Conservation (phyloP, 345 rosid species). For the Lepidium didymum region DNA sequence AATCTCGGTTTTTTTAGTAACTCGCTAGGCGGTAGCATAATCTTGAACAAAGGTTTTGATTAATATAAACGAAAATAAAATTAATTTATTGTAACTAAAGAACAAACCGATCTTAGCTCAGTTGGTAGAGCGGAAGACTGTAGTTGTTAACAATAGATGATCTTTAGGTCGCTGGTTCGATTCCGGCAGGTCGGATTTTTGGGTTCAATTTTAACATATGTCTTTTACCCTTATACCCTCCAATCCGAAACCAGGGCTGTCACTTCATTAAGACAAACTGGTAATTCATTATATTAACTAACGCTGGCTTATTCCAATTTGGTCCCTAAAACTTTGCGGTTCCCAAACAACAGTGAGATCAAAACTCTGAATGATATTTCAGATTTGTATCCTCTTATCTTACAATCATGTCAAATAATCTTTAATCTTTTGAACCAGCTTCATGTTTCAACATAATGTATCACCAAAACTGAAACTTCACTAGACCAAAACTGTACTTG, state of each 20-base stretch:
- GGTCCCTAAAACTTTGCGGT: neutral
- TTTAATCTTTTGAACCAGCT: neutral
- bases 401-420: neutral
- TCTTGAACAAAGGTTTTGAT: too few species aligned
- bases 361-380: neutral
- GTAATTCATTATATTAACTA: neutral
- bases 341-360: neutral
- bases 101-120: slow-evolving; percentile 73
- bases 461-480: neutral
- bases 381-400: neutral
- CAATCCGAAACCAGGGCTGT: neutral
- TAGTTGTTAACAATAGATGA: slow-evolving; percentile 27
- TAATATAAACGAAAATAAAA: too few species aligned
- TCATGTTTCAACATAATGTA: neutral
- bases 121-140: slow-evolving; percentile 98
- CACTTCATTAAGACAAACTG: neutral
- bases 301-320: neutral
- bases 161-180: slow-evolving; percentile 19
- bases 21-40: too few species aligned
- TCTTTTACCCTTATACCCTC: neutral
- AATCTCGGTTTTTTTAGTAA: too few species aligned
- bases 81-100: too few species aligned
- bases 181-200: slow-evolving; percentile 2
- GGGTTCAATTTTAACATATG: too few species aligned
- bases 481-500: neutral